Conservation (phyloP, 176 grass and related monocot species). For the Cymbopogon citratus region DNA sequence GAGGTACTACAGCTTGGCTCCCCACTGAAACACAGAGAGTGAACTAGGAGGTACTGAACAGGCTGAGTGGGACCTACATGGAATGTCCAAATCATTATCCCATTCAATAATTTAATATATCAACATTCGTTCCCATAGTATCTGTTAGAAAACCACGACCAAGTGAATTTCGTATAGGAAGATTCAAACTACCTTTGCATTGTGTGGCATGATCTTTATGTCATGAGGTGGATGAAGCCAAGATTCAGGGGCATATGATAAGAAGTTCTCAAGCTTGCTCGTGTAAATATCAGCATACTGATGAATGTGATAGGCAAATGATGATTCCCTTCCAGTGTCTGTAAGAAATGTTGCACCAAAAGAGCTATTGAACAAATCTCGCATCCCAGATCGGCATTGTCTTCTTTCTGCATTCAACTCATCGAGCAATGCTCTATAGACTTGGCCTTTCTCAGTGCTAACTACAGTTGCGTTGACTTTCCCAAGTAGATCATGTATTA, state of each 20-base stretch:
- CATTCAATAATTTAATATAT: neutral
- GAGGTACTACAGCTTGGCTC: neutral
- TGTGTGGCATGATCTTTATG: slow-evolving; percentile 99
- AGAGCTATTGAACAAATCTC: slow-evolving; percentile 68
- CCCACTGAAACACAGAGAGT: neutral
- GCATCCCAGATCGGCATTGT: slow-evolving; percentile 65
- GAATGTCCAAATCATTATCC: slow-evolving; percentile 25
- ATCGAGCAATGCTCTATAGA: slow-evolving; percentile 61
- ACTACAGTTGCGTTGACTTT: slow-evolving; percentile 86
- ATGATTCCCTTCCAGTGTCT: slow-evolving; percentile 89
- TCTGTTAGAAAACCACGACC: neutral
- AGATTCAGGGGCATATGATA: slow-evolving; percentile 58
- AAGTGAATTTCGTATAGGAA: neutral
- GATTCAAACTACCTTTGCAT: slow-evolving; percentile 62
- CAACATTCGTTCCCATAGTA: neutral
- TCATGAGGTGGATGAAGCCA: slow-evolving; percentile 97
- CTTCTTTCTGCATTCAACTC: slow-evolving; percentile 82
- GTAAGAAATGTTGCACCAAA: slow-evolving; percentile 97
- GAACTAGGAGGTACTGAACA: slow-evolving; percentile 53
- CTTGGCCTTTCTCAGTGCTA: slow-evolving; percentile 77
- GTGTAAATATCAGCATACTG: slow-evolving; percentile 98
- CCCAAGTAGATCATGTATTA: slow-evolving; percentile 93
- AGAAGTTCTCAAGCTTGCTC: slow-evolving; percentile 84
- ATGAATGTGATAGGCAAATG: slow-evolving; percentile 96
- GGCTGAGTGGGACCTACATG: slow-evolving; percentile 63